Evolutionary conservation across 257 asterid species (phyloP), one percentile per base, ranked within the genome.

Genomic region (Salvia miltiorrhiza): DNA sequence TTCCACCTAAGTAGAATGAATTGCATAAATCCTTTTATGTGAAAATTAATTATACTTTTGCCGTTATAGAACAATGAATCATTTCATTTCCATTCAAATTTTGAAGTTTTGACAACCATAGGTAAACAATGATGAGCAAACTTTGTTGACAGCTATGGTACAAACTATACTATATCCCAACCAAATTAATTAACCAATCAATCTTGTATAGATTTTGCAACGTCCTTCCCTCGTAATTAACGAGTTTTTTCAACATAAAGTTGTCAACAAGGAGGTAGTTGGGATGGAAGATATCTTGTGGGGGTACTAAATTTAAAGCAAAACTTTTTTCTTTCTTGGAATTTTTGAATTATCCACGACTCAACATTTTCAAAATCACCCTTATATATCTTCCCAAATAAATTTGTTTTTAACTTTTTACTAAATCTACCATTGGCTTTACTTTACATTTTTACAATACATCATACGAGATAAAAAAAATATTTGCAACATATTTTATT

Each of bases 221-320:
- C 23, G 35, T 59, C 9, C 6, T 6, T 0, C 9, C 14, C 9
- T 9, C 23, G 1, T n/a, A 32, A n/a, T 7, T 7, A 32, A 55
- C 21, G 4, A 26, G 6, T 26, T 49, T 58, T 58, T 69, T 49
- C 12, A 43, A 39, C 17, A 28, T 40, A 69, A 69, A 75, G 79
- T 69, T 69, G 55, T 17, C 26, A 52, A 67, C 55, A 49, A 67
- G 57, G 17, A 63, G 57, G 62, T 39, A 23, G 73, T 56, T 75
- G 65, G 73, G 47, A 54, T 55, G 57, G 75, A 40, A 35, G 48
- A 63, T 47, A 69, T 59, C 79, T 69, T 75, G 80, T 75, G 76
- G 55, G 0, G 21, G 37, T 48, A 52, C n/a, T 23, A 55, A 21
- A 33, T 35, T 69, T 17, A 76, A 57, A 71, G 59, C 41, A 55